Conservation (phyloP, 2,329 filamentous ascomycete species). For the Thelonectria blattea region DNA sequence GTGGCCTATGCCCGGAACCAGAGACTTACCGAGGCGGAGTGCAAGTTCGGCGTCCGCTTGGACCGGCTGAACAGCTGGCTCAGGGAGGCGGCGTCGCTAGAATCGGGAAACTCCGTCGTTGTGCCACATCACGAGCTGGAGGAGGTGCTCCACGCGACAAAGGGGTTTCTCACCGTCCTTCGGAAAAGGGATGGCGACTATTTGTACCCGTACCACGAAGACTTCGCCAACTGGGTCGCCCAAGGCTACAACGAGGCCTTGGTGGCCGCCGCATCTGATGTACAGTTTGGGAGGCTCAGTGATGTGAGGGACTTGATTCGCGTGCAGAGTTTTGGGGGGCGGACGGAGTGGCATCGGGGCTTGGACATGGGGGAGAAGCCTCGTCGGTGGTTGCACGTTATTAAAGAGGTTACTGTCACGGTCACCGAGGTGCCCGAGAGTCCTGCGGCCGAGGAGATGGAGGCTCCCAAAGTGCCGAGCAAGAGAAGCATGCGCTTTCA, state of each 20-base stretch:
- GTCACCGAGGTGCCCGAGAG: not conserved
- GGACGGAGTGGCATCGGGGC: not conserved
- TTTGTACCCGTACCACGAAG: not conserved
- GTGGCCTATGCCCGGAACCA: not conserved
- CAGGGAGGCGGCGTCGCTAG: not conserved
- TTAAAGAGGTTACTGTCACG: not conserved
- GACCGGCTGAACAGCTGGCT: not conserved
- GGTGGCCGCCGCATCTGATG: not conserved
- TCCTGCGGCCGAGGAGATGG: no score
- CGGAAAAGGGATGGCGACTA: not conserved
- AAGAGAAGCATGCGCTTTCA: not conserved
- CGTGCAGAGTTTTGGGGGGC: not conserved
- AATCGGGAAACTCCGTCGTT: not conserved
- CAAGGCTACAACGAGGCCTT: not conserved
- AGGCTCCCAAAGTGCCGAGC: not conserved
- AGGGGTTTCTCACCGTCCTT: not conserved
- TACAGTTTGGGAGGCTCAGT: not conserved
- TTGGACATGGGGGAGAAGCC: not conserved
- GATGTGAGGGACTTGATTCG: not conserved
- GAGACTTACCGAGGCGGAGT: not conserved
- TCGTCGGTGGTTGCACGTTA: not conserved
- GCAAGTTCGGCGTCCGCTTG: not conserved
- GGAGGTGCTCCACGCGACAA: not conserved
- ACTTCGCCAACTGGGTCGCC: not conserved
- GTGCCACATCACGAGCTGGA: not conserved